These are phyloP conservation scores for Xanthoconium stramineum DNA, from an alignment of 768 basidiomycete genomes.

Conservation along the genomic window DNA sequence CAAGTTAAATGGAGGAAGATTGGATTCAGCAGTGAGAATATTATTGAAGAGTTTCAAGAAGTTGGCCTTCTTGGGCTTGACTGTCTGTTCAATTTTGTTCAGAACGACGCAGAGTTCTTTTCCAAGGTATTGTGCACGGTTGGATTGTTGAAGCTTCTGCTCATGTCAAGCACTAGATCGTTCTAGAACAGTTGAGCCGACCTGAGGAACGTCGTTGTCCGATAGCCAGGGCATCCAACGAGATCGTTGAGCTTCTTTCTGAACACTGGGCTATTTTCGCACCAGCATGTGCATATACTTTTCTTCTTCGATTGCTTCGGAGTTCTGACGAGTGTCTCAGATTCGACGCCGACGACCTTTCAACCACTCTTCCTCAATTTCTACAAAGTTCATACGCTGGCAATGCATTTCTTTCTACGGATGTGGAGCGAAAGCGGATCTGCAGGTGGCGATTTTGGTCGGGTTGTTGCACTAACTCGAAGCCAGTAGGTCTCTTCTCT, in stretches of 20 bases:
- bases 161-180: conserved; percentile 44
- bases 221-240: conserved; percentile 78
- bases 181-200: conserved; percentile 77
- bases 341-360: conserved; percentile 77
- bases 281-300: conserved; percentile 64
- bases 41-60: conserved; percentile 71
- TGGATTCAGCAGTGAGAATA: conserved; percentile 74
- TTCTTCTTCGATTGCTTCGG: background rate
- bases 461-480: conserved; percentile 72
- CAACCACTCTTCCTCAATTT: conserved; percentile 89
- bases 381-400: conserved; percentile 73
- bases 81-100: conserved; percentile 75
- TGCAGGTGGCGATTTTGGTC: conserved; percentile 67
- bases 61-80: conserved; percentile 81
- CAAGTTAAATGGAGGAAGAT: conserved; percentile 70
- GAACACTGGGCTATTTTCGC: conserved; percentile 86
- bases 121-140: conserved; percentile 49
- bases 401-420: conserved; percentile 81
- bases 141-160: background rate
- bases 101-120: conserved; percentile 67
- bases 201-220: conserved; percentile 76
- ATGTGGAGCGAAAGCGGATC: conserved; percentile 92
- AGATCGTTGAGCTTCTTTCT: conserved; percentile 78
- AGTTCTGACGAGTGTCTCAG: conserved; percentile 27
- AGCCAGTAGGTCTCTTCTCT: conserved; percentile 66